Percentiles rank a stretch among this genome's conserved stretches.
Conservation (phyloP, 371 early-diverging fungal genomes). For the Choanephora cucurbitarum region DNA sequence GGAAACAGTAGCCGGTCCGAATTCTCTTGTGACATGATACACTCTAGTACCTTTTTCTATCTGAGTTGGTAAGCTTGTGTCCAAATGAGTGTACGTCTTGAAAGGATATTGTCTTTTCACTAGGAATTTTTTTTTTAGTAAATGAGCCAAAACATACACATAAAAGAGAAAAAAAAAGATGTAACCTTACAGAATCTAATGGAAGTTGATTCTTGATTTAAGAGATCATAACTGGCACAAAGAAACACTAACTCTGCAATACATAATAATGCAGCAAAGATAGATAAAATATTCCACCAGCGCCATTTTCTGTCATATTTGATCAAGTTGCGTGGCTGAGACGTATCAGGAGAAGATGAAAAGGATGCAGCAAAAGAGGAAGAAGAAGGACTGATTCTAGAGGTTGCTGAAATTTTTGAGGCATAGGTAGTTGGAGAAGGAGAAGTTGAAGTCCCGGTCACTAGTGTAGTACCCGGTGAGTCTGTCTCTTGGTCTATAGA, state of each 20-base stretch:
- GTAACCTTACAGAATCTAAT: slow-evolving; percentile 55
- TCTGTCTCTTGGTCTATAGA: neutral
- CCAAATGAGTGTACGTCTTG: slow-evolving; percentile 52
- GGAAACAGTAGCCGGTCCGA: slow-evolving; percentile 55
- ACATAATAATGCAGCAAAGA: slow-evolving; percentile 42
- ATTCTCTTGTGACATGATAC: slow-evolving; percentile 47
- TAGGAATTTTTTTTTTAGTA: slow-evolving; percentile 3
- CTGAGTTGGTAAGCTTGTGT: slow-evolving; percentile 37
- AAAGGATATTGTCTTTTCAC: slow-evolving; percentile 52
- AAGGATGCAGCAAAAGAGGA: neutral
- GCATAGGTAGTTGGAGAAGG: neutral
- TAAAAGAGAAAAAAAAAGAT: neutral
- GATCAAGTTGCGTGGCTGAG: neutral
- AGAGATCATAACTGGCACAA: slow-evolving; percentile 37
- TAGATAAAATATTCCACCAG: slow-evolving; percentile 55
- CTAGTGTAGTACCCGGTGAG: neutral
- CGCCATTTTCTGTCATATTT: slow-evolving; percentile 43
- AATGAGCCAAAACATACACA: neutral
- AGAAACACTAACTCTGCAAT: slow-evolving; percentile 40
- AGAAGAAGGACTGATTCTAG: neutral
- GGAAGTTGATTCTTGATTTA: slow-evolving; percentile 43
- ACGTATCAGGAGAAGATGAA: neutral
- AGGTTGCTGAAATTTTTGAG: neutral
- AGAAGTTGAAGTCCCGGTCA: neutral
- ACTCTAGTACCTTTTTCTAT: slow-evolving; percentile 47